Percentiles rank a stretch among this genome's conserved stretches.
Conservation (phyloP, 805 yeast species). For the Hanseniaspora clermontiae region DNA sequence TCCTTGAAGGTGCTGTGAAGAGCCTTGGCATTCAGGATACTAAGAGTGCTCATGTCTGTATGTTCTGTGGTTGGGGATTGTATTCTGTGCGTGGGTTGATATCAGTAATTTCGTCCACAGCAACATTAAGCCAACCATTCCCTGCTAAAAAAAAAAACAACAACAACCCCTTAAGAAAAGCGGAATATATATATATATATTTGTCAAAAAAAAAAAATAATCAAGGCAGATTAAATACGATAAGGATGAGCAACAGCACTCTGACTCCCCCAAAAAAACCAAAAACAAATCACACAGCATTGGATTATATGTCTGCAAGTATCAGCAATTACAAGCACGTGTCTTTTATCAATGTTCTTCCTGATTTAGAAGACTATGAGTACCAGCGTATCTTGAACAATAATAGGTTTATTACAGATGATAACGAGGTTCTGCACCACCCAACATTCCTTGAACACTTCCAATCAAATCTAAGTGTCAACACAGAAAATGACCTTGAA, state of each 20-base stretch:
- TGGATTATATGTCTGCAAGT: not conserved
- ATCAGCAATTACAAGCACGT: slow-evolving; percentile 7
- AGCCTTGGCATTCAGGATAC: not conserved
- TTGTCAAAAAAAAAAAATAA: no score
- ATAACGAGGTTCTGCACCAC: slow-evolving; percentile 1
- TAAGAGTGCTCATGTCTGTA: not conserved
- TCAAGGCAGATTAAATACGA: no score
- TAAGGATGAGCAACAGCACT: not conserved
- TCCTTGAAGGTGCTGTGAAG: not conserved
- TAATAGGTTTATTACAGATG: not conserved
- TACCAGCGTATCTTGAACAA: slow-evolving; percentile 2
- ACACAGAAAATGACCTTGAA: not conserved
- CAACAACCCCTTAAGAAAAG: no score
- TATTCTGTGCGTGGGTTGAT: not conserved
- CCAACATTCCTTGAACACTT: not conserved
- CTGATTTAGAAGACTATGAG: slow-evolving; percentile 11
- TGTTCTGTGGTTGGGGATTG: not conserved
- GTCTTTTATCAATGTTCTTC: slow-evolving; percentile 8
- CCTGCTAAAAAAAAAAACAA: no score
- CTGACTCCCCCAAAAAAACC: not conserved
- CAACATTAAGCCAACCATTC: no score
- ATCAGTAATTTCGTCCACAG: no score
- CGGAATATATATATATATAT: no score
- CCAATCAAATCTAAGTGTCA: not conserved
- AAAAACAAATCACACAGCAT: not conserved